phyloP scores from a whole-genome alignment of 2,329 filamentous ascomycete species.

The Fusarium nygamai region DNA sequence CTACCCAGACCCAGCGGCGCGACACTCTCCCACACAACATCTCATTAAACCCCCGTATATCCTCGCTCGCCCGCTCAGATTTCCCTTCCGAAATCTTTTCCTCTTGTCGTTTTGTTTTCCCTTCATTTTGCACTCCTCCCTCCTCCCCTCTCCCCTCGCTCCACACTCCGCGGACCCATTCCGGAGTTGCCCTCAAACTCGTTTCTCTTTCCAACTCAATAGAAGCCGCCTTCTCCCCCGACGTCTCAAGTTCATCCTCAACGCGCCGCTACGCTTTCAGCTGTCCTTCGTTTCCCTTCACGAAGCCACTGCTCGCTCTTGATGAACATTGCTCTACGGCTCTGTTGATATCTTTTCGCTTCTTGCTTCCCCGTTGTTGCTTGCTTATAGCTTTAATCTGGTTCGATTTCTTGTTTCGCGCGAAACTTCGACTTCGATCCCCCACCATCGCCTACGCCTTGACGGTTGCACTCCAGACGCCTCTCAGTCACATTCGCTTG shows the following conservation, averaged over 20 bases:
- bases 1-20: conserved; percentile 13
- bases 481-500: conserved; percentile 55
- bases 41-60: conserved; percentile 50
- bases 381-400: conserved; percentile 57
- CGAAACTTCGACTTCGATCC: conserved; percentile 46
- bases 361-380: conserved; percentile 51
- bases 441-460: conserved; percentile 49
- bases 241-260: conserved; percentile 40
- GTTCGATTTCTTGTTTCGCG: conserved; percentile 43
- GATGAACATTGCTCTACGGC: conserved; percentile 41
- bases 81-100: conserved; percentile 45
- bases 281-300: conserved; percentile 43
- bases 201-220: conserved; percentile 43
- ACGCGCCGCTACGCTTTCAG: conserved; percentile 39
- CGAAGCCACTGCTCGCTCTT: conserved; percentile 40
- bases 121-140: conserved; percentile 43
- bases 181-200: conserved; percentile 42
- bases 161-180: conserved; percentile 48
- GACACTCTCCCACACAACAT: conserved; percentile 41
- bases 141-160: conserved; percentile 41
- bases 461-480: conserved; percentile 51
- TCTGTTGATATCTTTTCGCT: conserved; percentile 44
- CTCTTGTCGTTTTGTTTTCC: conserved; percentile 45
- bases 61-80: conserved; percentile 39
- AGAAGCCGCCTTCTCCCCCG: conserved; percentile 35